These are phyloP conservation scores for Ophiostoma triangulosporum DNA, from an alignment of 2,329 filamentous ascomycete genomes.

Conservation along the genomic window DNA sequence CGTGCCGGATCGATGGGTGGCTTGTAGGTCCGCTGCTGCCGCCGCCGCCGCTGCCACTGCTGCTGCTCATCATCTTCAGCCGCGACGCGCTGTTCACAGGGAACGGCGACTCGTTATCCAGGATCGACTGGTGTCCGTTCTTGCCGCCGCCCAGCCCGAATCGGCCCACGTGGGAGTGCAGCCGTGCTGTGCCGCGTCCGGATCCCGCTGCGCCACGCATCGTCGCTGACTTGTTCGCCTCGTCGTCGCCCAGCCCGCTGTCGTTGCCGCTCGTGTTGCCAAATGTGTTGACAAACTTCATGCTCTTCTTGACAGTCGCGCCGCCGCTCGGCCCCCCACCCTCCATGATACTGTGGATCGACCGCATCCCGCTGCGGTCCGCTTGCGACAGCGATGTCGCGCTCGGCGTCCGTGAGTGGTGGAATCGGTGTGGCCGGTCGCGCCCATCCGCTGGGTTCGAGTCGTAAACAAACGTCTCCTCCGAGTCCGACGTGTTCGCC, in stretches of 20 bases:
- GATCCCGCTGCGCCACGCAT: conserved; percentile 49
- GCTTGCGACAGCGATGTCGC: conserved; percentile 66
- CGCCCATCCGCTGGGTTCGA: conserved; percentile 71
- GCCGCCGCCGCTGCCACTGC: neutral
- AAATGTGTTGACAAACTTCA: conserved; percentile 87
- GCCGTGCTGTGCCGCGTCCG: conserved; percentile 52
- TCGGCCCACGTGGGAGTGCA: conserved; percentile 57
- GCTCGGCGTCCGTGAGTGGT: conserved; percentile 85
- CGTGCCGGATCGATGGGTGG: conserved; percentile 35
- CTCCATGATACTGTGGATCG: conserved; percentile 56
- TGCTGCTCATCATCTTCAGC: conserved; percentile 38
- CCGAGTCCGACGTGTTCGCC: conserved; percentile 89
- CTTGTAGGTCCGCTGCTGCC: conserved; percentile 18
- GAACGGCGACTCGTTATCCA: conserved; percentile 62
- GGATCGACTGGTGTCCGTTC: conserved; percentile 56
- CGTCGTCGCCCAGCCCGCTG: conserved; percentile 47
- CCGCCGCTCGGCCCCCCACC: conserved; percentile 20
- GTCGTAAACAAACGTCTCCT: conserved; percentile 98
- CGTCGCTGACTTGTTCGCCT: conserved; percentile 47
- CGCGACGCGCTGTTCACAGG: conserved; percentile 40
- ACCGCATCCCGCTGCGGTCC: conserved; percentile 45
- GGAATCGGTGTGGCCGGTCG: conserved; percentile 51
- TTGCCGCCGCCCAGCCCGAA: conserved; percentile 56
- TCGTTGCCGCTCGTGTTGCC: conserved; percentile 47
- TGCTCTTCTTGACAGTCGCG: conserved; percentile 69